Evolutionary conservation across 2,329 filamentous ascomycete genomes (phyloP), one percentile per base, ranked within the genome.

Genomic region (Apiospora saccharicola): DNA sequence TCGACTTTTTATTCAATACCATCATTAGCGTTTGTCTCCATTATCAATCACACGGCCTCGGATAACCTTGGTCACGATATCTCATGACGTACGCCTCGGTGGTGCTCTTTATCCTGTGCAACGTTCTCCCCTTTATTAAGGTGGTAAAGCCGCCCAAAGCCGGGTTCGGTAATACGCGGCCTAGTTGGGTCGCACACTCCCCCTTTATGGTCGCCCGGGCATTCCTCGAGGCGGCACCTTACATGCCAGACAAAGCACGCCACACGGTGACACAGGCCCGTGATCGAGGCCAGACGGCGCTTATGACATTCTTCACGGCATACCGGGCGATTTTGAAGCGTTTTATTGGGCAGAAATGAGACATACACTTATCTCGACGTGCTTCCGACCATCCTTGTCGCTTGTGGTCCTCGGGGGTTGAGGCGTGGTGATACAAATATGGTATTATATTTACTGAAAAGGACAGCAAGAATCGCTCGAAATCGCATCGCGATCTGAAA

Each of bases 191-290:
- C 19, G 41, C 34, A 64, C 57, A 13, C 22, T 34, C 19, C 34
- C 57, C 57, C 19, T 64, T 64, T 19, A 64, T 64, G 57, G 30
- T 37, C 34, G 57, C 34, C 22, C 57, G 57, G 19, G 22, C 57
- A 41, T 41, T 64, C 57, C 34, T 64, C 57, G 34, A 64, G 2
- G 34, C 57, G 57, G 57, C 34, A 24, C 34, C 57, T 34, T 41
- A 24, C 57, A 64, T 64, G 57, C 57, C 57, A 64, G 34, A 64
- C 57, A 41, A 64, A 64, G 57, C 57, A 41, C 57, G 57, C 57
- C 57, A 64, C 34, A 64, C 22, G 19, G 57, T 64, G 13, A 64
- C 57, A 64, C 57, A 64, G 57, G 57, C 57, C 57, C 19, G 22
- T 41, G 57, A 64, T 64, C 57, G 57, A 64, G 57, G 57, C 57